Evolutionary conservation across 1,284 basidiomycete genomes (phyloP).

Genomic region (Somion occarium): DNA sequence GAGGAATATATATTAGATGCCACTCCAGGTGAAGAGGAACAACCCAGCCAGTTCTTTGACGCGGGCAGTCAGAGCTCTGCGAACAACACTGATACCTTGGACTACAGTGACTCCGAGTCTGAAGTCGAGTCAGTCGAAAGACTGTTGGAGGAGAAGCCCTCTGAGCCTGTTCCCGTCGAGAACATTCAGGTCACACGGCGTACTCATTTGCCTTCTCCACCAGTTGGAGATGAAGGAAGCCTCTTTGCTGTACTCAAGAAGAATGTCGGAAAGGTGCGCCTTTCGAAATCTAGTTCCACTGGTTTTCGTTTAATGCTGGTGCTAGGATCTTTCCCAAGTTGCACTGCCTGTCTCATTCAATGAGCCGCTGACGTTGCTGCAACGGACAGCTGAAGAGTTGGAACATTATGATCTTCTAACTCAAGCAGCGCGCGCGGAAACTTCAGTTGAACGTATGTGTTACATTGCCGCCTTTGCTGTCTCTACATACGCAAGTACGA

Average conservation of each 20-base stretch:
- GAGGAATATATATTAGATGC: slow-evolving; percentile 67
- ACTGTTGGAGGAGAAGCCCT: slow-evolving; percentile 12
- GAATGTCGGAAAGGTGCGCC: slow-evolving; percentile 81
- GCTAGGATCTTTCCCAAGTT: slow-evolving; percentile 80
- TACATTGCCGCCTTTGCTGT: slow-evolving; percentile 82
- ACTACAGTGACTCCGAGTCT: not conserved
- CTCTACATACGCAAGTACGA: slow-evolving; percentile 79
- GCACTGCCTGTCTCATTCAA: slow-evolving; percentile 86
- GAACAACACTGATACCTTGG: not conserved
- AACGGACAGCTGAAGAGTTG: slow-evolving; percentile 77
- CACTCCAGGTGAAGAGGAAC: slow-evolving; percentile 38
- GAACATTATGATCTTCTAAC: slow-evolving; percentile 74
- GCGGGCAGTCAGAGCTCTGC: slow-evolving; percentile 21
- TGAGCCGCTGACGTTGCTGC: slow-evolving; percentile 80
- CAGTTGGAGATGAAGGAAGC: slow-evolving; percentile 82
- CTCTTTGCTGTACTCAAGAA: slow-evolving; percentile 86
- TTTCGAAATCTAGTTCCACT: not conserved
- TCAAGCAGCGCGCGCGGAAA: slow-evolving; percentile 58
- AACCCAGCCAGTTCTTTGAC: slow-evolving; percentile 30
- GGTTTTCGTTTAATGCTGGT: too few relatives aligned
- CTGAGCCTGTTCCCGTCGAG: slow-evolving; percentile 2
- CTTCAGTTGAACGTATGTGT: slow-evolving; percentile 69
- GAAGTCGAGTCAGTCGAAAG: slow-evolving; percentile 18
- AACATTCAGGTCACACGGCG: slow-evolving; percentile 41
- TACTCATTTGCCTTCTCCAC: slow-evolving; percentile 58